Conservation (phyloP, 1,284 basidiomycete species). For the Nidula niveotomentosa region DNA sequence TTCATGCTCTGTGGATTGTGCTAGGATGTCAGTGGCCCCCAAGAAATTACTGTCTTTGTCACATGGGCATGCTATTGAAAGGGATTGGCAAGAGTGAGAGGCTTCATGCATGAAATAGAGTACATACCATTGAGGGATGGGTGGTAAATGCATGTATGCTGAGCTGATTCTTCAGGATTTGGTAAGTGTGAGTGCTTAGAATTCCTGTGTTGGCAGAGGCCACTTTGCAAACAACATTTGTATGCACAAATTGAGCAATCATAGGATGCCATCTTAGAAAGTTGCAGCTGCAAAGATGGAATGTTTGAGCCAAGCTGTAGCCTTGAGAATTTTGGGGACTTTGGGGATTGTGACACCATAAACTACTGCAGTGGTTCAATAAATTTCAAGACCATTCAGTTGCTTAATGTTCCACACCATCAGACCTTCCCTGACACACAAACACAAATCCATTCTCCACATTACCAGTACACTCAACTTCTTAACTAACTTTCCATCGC, state of each 20-base stretch:
- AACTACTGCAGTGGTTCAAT: neutral
- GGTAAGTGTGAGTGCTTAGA: neutral
- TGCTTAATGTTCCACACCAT: no score
- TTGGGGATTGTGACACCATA: neutral
- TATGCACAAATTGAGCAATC: slow-evolving; percentile 3
- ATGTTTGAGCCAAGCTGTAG: neutral
- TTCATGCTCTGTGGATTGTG: neutral
- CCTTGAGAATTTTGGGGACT: neutral
- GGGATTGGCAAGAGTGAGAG: neutral
- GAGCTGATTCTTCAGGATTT: neutral
- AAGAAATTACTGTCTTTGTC: slow-evolving; percentile 5
- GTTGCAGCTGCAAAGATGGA: neutral
- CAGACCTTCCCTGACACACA: neutral
- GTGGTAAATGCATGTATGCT: slow-evolving; percentile 1
- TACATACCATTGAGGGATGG: slow-evolving; percentile 1
- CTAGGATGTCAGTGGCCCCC: neutral
- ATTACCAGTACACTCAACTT: neutral
- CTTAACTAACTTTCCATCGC: neutral
- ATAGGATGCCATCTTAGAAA: slow-evolving; percentile 1
- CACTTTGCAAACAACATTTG: slow-evolving; percentile 1
- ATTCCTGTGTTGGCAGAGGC: slow-evolving; percentile 5
- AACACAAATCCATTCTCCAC: neutral
- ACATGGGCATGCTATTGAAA: slow-evolving; percentile 5
- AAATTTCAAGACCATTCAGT: no score
- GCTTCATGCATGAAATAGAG: neutral